Percentiles rank a stretch among this genome's conserved stretches.
These are phyloP conservation scores for Termitomyces sp. DNA, from an alignment of 768 basidiomycete species.

Conservation along the genomic window DNA sequence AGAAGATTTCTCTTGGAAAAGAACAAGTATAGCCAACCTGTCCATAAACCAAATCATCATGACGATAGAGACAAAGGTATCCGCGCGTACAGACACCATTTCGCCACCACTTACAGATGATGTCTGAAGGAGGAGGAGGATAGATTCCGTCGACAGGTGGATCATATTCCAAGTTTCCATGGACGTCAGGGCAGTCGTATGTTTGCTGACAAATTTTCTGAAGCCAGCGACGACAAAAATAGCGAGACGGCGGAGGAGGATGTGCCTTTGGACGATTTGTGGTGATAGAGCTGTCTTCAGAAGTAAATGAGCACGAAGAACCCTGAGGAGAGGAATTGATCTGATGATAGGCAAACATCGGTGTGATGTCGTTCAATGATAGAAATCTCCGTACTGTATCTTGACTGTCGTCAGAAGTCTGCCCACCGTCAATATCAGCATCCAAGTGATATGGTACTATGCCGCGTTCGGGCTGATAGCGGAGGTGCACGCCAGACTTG, in stretches of 20 bases:
- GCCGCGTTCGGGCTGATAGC: conserved; percentile 2
- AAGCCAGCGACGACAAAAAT: conserved; percentile 13
- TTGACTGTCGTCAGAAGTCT: conserved; percentile 9
- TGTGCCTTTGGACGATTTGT: neutral
- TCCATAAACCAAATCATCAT: conserved; percentile 6
- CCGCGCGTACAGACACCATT: neutral
- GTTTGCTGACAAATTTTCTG: conserved; percentile 17
- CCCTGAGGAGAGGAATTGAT: neutral
- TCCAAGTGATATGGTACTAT: neutral
- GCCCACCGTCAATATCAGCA: neutral
- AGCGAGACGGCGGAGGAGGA: conserved; percentile 5
- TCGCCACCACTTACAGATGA: neutral
- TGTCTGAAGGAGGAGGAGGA: neutral
- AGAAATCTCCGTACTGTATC: neutral
- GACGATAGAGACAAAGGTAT: conserved; percentile 4
- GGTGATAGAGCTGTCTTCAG: neutral
- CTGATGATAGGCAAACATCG: neutral
- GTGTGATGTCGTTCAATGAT: neutral
- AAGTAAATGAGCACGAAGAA: conserved; percentile 8
- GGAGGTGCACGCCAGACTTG: neutral
- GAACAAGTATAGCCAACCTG: neutral
- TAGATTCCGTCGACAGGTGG: conserved; percentile 6
- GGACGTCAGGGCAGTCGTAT: conserved; percentile 15
- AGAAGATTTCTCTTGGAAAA: neutral
- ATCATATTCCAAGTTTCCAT: conserved; percentile 15